Conservation (phyloP, 1,284 basidiomycete species). For the Athelia psychrophila region DNA sequence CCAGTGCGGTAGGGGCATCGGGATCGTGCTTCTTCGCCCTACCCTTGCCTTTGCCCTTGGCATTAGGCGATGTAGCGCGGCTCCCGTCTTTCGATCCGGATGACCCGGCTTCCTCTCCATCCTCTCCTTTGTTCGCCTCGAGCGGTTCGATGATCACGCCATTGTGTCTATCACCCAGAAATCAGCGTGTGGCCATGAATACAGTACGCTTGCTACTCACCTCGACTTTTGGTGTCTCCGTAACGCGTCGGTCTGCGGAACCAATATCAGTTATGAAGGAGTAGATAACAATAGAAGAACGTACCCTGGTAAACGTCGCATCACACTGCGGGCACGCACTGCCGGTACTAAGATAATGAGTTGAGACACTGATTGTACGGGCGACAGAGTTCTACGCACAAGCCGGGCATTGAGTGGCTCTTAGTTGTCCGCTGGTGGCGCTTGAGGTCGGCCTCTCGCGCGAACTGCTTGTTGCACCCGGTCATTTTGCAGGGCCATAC, state of each 20-base stretch:
- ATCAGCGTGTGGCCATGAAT: conserved; percentile 2
- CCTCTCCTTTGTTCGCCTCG: conserved; percentile 30
- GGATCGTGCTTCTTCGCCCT: neutral
- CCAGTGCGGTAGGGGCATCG: conserved; percentile 19
- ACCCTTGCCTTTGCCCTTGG: conserved; percentile 33
- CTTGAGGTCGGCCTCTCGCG: conserved; percentile 75
- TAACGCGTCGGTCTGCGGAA: conserved; percentile 53
- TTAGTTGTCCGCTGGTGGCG: conserved; percentile 76
- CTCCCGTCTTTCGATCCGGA: conserved; percentile 50
- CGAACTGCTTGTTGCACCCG: conserved; percentile 75
- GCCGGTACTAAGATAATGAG: conserved; percentile 12
- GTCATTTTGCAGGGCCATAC: conserved; percentile 76
- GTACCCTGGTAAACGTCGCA: conserved; percentile 69
- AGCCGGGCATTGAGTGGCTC: conserved; percentile 64
- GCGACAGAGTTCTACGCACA: conserved; percentile 41
- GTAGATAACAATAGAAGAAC: conserved; percentile 8
- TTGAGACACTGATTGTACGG: conserved; percentile 8
- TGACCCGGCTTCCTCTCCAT: conserved; percentile 32
- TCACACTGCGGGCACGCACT: conserved; percentile 76
- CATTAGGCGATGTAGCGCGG: conserved; percentile 35
- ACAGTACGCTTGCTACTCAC: conserved; percentile 28
- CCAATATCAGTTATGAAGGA: neutral
- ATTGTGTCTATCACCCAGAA: conserved; percentile 51
- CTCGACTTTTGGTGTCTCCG: conserved; percentile 66
- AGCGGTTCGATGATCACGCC: conserved; percentile 60